Evolutionary conservation across 2,329 filamentous ascomycete genomes (phyloP), one percentile per base, ranked within the genome.

Genomic region (Monosporascus sp.): DNA sequence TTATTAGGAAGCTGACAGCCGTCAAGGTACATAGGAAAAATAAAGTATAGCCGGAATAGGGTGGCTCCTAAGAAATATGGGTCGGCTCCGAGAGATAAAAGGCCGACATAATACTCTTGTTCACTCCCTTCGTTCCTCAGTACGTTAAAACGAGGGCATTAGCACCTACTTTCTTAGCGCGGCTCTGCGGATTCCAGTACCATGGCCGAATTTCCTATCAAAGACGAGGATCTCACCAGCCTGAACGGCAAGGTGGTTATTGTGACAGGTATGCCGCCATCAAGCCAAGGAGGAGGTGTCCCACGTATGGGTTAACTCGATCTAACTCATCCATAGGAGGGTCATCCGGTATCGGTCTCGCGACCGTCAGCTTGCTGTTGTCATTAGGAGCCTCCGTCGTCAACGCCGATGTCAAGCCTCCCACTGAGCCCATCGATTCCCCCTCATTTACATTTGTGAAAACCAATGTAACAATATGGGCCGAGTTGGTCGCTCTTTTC

Each of bases 261-360:
- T 26, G 69, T 83, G 15, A 82, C 79, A 51, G 78, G 77, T 78
- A 68, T 45, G 60, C 60, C 41, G 8, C 28, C 28, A 31, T 11
- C 28, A 5, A 1, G 9, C 11, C 9, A 9, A 31, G 9, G 26
- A 9, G 26, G 8, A 31, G 28, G 28, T 31, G 8, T 31, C 28
- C 28, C 28, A 11, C 8, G 3, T 9, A 11, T 28, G 2, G 3
- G 8, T 28, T 9, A 28, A 28, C 28, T 31, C 28, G 11, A 31
- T 31, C 28, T 31, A 11, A 31, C 28, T 5, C 20, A 38, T 47
- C 15, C 17, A 17, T 51, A 77, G 81, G 82, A 48, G 79, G 79
- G 52, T 80, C 79, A 0, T 82, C 80, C 2, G 83, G 83, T 17
- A 86, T 86, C 51, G 82, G 82, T 35, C 73, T 83, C 15, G 78